Evolutionary conservation across 768 basidiomycete species (phyloP).

Genomic region (Rhodotorula taiwanensis): DNA sequence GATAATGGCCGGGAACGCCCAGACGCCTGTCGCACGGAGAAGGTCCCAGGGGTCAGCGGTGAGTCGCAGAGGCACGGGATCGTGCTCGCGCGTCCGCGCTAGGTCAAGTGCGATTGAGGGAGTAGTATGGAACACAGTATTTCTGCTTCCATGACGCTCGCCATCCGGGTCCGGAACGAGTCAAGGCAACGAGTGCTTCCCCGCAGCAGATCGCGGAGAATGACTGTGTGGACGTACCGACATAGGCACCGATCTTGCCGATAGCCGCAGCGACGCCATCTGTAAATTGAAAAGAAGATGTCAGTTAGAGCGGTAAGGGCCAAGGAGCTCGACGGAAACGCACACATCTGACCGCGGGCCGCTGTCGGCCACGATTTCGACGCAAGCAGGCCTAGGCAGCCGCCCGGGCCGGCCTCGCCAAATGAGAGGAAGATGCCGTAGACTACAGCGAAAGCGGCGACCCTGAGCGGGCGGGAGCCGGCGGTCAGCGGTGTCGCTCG

Average conservation of each 20-base stretch:
- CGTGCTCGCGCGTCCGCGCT: too few species aligned
- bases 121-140: too few species aligned
- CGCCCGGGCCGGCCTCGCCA: slow-evolving; percentile 57
- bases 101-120: too few species aligned
- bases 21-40: slow-evolving; percentile 37
- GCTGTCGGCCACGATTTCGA: slow-evolving; percentile 80
- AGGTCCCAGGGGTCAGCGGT: too few species aligned
- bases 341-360: slow-evolving; percentile 58
- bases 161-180: too few species aligned
- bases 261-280: slow-evolving; percentile 75
- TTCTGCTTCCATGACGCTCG: too few species aligned
- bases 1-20: slow-evolving; percentile 43
- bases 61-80: too few species aligned
- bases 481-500: neutral
- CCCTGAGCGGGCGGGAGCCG: neutral
- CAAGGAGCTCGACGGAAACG: neutral
- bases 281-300: slow-evolving; percentile 48
- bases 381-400: slow-evolving; percentile 54
- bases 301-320: slow-evolving; percentile 2
- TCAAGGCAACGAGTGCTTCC: too few species aligned
- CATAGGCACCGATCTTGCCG: slow-evolving; percentile 46
- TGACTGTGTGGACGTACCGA: slow-evolving; percentile 29
- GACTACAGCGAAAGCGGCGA: slow-evolving; percentile 53
- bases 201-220: too few species aligned
- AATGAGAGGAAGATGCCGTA: slow-evolving; percentile 87